Evolutionary conservation across 2,329 filamentous ascomycete genomes (phyloP), one percentile per base, ranked within the genome.

Genomic region (Paramyrothecium sp.): DNA sequence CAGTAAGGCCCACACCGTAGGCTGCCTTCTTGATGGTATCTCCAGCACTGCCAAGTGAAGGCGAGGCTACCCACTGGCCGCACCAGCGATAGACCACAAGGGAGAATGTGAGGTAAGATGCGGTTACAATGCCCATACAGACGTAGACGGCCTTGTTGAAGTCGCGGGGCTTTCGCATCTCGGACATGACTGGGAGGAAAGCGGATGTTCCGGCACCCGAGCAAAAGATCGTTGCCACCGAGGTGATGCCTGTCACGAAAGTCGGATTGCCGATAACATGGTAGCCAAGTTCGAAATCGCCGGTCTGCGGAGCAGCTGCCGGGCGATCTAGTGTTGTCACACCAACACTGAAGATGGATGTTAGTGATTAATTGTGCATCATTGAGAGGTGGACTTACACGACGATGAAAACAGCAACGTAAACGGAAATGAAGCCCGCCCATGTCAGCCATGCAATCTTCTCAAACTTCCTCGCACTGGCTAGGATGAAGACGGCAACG

Each of bases 321-420:
- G 83, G 83, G 3, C 82, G 75, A 59, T 81, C 78, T 19, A 73
- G 75, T 2, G 74, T 76, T 0, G 81, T 84, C 46, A 83, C 73
- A 20, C 49, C 65, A 17, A 63, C 67, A 52, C 7, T 16, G 13
- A 44, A 7, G 13, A 5, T 19, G 13, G 5, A 7, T 7, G 38
- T 44, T 7, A 44, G 38, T 7, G 13, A 4, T 30, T 30, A 10
- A 10, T 30, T 30, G 26, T 10, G 26, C n/a, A 30, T 30, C 26
- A 30, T 19, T 4, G 13, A 44, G 38, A 44, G 38, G 38, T 4
- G 13, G 38, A 44, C 38, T 44, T 44, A 44, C 38, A 66, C 51
- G 58, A 84, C 86, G 3, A 81, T 82, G 7, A 86, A 69, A 17
- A 86, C 76, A 68, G 87, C 87, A 2, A 87, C 66, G 1, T 78